These are phyloP conservation scores for Exophiala sp. DNA, from an alignment of 2,329 filamentous ascomycete species.

Conservation along the genomic window DNA sequence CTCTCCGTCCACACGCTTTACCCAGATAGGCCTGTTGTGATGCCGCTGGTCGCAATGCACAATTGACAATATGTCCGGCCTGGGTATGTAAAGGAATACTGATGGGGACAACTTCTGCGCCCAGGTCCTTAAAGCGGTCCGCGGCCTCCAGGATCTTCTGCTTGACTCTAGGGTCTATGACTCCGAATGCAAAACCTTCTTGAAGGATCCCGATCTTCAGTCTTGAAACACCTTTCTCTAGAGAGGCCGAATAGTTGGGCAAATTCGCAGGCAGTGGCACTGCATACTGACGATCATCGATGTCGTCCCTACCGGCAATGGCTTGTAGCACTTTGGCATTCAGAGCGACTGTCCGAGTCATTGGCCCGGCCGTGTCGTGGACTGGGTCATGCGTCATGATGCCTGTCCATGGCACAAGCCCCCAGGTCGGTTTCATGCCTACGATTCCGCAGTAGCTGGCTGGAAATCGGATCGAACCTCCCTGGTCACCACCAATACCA, in stretches of 20 bases:
- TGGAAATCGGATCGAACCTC: slow-evolving; percentile 34
- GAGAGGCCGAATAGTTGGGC: slow-evolving; percentile 13
- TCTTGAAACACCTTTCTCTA: slow-evolving; percentile 29
- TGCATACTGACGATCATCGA: slow-evolving; percentile 42
- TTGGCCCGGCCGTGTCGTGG: slow-evolving; percentile 48
- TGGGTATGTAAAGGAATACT: slow-evolving; percentile 42
- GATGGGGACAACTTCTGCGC: slow-evolving; percentile 50
- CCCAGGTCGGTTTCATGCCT: slow-evolving; percentile 51
- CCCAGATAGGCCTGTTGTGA: slow-evolving; percentile 6
- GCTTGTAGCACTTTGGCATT: slow-evolving; percentile 41
- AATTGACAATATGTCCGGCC: slow-evolving; percentile 42
- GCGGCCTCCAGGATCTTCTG: slow-evolving; percentile 43
- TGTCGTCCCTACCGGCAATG: slow-evolving; percentile 44
- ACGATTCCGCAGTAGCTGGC: slow-evolving; percentile 48
- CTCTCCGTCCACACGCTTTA: slow-evolving; percentile 5
- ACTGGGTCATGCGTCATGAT: slow-evolving; percentile 45
- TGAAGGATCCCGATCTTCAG: slow-evolving; percentile 43
- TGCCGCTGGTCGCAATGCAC: slow-evolving; percentile 24
- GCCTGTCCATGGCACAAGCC: slow-evolving; percentile 49
- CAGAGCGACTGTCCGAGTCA: slow-evolving; percentile 39
- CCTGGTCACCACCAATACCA: slow-evolving; percentile 35
- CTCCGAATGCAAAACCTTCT: slow-evolving; percentile 44
- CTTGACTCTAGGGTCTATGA: slow-evolving; percentile 42
- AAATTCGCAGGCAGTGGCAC: slow-evolving; percentile 5
- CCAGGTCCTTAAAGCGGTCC: slow-evolving; percentile 42